phyloP scores from a whole-genome alignment of 2,329 filamentous ascomycete species.

The Paraconiothyrium sp. region DNA sequence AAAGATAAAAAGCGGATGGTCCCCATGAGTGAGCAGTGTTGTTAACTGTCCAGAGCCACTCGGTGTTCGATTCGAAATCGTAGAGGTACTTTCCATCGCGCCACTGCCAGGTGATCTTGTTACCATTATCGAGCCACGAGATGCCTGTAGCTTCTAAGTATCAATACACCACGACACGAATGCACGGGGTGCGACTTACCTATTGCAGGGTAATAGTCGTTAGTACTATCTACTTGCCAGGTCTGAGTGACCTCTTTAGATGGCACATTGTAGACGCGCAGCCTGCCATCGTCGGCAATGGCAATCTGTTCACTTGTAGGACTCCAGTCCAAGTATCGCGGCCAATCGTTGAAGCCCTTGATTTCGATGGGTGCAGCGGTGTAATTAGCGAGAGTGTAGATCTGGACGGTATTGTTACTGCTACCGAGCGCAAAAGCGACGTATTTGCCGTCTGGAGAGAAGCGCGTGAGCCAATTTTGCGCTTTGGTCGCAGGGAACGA shows the following conservation, averaged over 20 bases:
- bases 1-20: background rate
- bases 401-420: constrained; percentile 14
- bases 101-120: constrained; percentile 14
- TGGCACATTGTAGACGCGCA: constrained; percentile 12
- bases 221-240: constrained; percentile 14
- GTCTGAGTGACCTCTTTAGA: constrained; percentile 13
- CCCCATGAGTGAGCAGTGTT: constrained; percentile 16
- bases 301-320: constrained; percentile 16
- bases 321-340: constrained; percentile 17
- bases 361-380: constrained; percentile 14
- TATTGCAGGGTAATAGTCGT: background rate
- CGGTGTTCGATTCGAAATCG: constrained; percentile 19
- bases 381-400: constrained; percentile 19
- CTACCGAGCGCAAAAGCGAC: constrained; percentile 16
- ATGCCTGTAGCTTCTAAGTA: background rate
- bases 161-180: background rate
- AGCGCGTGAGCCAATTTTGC: constrained; percentile 18
- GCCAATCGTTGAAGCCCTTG: constrained; percentile 19
- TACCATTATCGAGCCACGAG: constrained; percentile 16
- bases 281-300: constrained; percentile 2
- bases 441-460: constrained; percentile 22
- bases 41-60: constrained; percentile 9
- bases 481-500: constrained; percentile 13
- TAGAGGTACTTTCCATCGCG: constrained; percentile 17
- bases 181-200: background rate